Evolutionary conservation across 2,329 filamentous ascomycete genomes (phyloP).

Genomic region (Fusarium sp.): DNA sequence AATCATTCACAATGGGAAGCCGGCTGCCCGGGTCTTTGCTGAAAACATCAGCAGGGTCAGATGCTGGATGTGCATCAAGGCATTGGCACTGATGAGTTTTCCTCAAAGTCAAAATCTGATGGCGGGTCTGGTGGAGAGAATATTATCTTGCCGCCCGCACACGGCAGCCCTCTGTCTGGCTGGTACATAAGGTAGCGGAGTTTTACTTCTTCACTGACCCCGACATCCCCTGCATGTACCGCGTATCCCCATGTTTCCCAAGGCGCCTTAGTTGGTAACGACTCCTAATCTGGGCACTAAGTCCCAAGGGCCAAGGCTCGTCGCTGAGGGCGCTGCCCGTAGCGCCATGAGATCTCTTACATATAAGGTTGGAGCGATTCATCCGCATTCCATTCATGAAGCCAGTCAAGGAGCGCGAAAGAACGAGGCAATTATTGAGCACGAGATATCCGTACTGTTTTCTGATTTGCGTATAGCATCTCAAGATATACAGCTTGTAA

Average conservation of each 20-base stretch:
- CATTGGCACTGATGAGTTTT: neutral
- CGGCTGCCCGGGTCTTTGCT: neutral
- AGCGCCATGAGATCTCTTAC: conserved; percentile 25
- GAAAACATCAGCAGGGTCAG: neutral
- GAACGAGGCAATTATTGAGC: neutral
- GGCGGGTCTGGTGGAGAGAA: conserved; percentile 32
- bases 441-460: neutral
- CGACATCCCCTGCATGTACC: conserved; percentile 15
- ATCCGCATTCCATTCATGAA: conserved; percentile 30
- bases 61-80: neutral
- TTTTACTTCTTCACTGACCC: conserved; percentile 25
- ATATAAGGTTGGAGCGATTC: conserved; percentile 32
- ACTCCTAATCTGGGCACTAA: conserved; percentile 26
- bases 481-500: neutral
- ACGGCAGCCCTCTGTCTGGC: conserved; percentile 32
- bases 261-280: conserved; percentile 27
- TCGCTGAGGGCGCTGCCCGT: conserved; percentile 44
- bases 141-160: conserved; percentile 32
- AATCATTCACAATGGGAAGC: conserved; percentile 4
- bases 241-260: conserved; percentile 22
- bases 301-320: conserved; percentile 32
- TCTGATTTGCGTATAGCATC: neutral
- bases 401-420: neutral
- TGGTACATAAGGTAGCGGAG: neutral
- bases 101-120: conserved; percentile 24